Percentiles rank a stretch among this genome's conserved stretches.
These are phyloP conservation scores for Dittrichia graveolens DNA, from an alignment of 129 eudicot genomes.

Conservation along the genomic window DNA sequence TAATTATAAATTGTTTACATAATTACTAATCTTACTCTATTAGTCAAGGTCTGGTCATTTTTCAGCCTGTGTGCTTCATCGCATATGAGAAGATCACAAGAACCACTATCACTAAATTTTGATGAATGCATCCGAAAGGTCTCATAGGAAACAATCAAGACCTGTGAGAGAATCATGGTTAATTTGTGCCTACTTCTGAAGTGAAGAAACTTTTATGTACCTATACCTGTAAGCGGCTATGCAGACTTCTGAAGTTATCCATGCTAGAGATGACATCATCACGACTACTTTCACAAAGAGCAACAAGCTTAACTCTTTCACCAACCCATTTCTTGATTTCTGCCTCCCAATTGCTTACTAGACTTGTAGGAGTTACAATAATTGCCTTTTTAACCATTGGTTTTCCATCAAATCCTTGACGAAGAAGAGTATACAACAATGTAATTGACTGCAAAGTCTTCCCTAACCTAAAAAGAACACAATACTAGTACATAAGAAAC, in stretches of 20 bases:
- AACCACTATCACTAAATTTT: constrained; percentile 72
- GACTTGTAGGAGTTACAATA: constrained; percentile 97
- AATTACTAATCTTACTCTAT: constrained; percentile 60
- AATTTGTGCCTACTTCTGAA: constrained; percentile 30
- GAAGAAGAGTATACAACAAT: constrained; percentile 84
- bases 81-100: constrained; percentile 97
- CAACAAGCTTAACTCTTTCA: constrained; percentile 85
- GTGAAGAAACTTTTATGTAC: constrained; percentile 18
- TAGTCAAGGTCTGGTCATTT: constrained; percentile 94
- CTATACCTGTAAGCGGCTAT: constrained; percentile 68
- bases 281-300: constrained; percentile 95
- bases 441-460: constrained; percentile 98
- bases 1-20: neutral
- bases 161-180: constrained; percentile 50
- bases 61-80: constrained; percentile 99
- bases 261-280: constrained; percentile 86
- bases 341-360: constrained; percentile 99
- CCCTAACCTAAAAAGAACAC: constrained; percentile 66
- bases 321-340: constrained; percentile 98
- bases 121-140: constrained; percentile 93
- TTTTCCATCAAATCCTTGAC: constrained; percentile 93
- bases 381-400: constrained; percentile 93
- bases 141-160: constrained; percentile 92
- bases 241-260: constrained; percentile 63
- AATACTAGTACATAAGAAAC: constrained; percentile 18